Evolutionary conservation across 1,139 yeast species (phyloP).

Genomic region (Nakaseomyces uthaithaninus): DNA sequence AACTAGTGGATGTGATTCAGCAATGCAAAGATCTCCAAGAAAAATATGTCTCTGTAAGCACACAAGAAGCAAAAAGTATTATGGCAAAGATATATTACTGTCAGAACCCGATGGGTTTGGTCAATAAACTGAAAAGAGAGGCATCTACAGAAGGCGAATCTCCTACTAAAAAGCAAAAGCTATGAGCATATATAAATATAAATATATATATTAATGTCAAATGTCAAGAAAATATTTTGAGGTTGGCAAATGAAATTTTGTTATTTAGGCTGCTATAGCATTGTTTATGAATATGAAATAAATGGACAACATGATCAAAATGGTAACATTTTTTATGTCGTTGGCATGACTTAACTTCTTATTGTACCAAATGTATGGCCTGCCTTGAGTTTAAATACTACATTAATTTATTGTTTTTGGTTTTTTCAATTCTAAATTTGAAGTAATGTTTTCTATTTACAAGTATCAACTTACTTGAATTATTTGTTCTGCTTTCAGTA

Average conservation of each 20-base stretch:
- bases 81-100: conserved; percentile 59
- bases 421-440: background rate
- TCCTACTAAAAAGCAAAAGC: conserved; percentile 12
- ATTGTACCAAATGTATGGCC: too few relatives aligned
- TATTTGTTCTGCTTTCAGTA: background rate
- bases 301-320: too few relatives aligned
- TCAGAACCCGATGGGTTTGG: conserved; percentile 46
- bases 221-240: too few relatives aligned
- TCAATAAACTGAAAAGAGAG: conserved; percentile 29
- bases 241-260: too few relatives aligned
- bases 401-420: background rate
- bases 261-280: too few relatives aligned
- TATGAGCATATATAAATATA: conserved; percentile 4
- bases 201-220: too few relatives aligned
- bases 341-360: too few relatives aligned
- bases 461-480: conserved; percentile 5
- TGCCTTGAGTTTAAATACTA: too few relatives aligned
- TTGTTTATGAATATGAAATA: too few relatives aligned
- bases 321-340: too few relatives aligned
- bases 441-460: conserved; percentile 1
- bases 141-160: conserved; percentile 14
- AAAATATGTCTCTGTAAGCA: conserved; percentile 39
- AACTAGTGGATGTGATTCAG: conserved; percentile 39
- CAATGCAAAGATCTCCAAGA: conserved; percentile 45
- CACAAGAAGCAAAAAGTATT: conserved; percentile 54